Conservation (phyloP, 352 stramenopile genomes). For the Phytopythium litorale region DNA sequence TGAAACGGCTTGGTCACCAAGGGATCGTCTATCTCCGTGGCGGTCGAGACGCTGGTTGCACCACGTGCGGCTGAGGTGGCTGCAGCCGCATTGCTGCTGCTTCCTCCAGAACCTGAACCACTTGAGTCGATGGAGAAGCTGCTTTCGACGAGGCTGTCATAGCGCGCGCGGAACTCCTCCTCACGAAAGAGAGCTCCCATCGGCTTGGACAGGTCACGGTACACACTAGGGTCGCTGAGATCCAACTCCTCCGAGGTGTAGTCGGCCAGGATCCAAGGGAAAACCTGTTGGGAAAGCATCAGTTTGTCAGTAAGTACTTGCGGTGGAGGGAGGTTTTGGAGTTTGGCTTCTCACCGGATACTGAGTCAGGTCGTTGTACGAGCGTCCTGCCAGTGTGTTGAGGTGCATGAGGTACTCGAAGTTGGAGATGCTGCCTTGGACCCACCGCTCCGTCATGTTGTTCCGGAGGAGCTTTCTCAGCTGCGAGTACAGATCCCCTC, state of each 20-base stretch:
- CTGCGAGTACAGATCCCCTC: constrained; percentile 63
- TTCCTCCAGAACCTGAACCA: background rate
- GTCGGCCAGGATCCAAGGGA: constrained; percentile 97
- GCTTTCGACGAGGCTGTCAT: constrained; percentile 53
- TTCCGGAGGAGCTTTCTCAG: constrained; percentile 64
- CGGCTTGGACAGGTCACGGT: constrained; percentile 95
- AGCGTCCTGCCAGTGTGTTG: constrained; percentile 95
- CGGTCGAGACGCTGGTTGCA: background rate
- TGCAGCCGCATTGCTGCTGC: background rate
- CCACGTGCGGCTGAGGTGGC: background rate
- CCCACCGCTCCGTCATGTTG: constrained; percentile 77
- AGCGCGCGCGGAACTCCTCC: constrained; percentile 68
- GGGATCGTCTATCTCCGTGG: constrained; percentile 23
- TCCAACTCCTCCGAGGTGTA: constrained; percentile 94
- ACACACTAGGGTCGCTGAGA: constrained; percentile 89
- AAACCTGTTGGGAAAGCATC: constrained; percentile 46
- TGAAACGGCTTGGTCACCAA: constrained; percentile 79
- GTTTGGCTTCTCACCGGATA: constrained; percentile 80
- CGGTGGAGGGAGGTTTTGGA: background rate
- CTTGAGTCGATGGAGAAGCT: constrained; percentile 8
- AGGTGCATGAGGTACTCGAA: constrained; percentile 98
- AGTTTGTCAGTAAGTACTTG: background rate
- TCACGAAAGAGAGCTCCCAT: constrained; percentile 95
- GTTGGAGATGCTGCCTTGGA: constrained; percentile 66
- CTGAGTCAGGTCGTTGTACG: constrained; percentile 97